A percentile compares a stretch with the other conserved stretches of the same genome.
Conservation (phyloP, 495 filamentous ascomycete species). For the Penicillium manginii region DNA sequence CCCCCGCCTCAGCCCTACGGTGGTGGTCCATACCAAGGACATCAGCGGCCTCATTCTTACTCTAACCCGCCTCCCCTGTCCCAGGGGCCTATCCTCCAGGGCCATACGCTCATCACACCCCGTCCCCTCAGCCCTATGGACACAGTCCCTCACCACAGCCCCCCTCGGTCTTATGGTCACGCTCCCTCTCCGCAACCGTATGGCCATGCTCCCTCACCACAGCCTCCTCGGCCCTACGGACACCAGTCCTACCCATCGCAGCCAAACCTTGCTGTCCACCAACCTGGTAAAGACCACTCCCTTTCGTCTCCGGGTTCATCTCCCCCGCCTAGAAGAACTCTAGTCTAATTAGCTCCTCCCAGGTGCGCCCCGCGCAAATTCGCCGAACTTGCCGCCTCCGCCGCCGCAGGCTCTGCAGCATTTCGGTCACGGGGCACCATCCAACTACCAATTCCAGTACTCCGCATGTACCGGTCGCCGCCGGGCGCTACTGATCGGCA, state of each 20-base stretch:
- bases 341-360: constrained; percentile 5
- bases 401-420: constrained; percentile 48
- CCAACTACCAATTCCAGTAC: constrained; percentile 83
- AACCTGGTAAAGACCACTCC: neutral
- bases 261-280: constrained; percentile 8
- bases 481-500: constrained; percentile 92
- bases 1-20: constrained; percentile 27
- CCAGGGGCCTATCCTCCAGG: constrained; percentile 6
- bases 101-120: neutral
- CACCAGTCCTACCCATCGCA: constrained; percentile 17
- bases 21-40: neutral
- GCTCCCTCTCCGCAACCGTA: constrained; percentile 5
- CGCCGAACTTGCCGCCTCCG: constrained; percentile 34
- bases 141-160: constrained; percentile 1
- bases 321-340: constrained; percentile 16
- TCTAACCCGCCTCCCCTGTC: neutral
- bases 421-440: constrained; percentile 80
- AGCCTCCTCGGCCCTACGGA: constrained; percentile 20
- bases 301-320: neutral
- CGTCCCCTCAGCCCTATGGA: no score
- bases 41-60: constrained; percentile 1
- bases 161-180: constrained; percentile 5
- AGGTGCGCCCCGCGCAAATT: constrained; percentile 20
- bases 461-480: constrained; percentile 86
- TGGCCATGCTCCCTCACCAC: constrained; percentile 22